Evolutionary conservation across 805 yeast species (phyloP), one percentile per base, ranked within the genome.

Genomic region (Huiozyma naganishii): DNA sequence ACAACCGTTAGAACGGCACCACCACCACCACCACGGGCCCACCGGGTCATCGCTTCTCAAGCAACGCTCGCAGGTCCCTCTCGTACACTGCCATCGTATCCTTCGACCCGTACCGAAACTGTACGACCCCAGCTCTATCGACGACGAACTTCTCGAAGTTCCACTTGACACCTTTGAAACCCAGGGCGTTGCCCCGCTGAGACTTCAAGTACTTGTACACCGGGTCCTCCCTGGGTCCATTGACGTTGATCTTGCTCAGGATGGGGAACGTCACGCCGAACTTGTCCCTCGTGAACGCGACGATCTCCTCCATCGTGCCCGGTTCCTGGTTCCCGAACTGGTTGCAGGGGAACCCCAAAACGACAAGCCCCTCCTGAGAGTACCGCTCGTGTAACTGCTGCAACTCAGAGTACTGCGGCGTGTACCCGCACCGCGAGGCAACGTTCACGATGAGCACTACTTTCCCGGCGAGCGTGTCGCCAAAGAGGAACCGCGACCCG

Each of bases 211-310:
- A 90, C 53, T 74, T 69, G 69, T 79, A 90, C 35, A 90, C 88
- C 12, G 90, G 85, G 56, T 83, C 87, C 27, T 85, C 79, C 38
- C 78, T 66, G 48, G 72, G 65, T 39, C 98, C 98, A 62, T 90
- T 90, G 52, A 92, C 97, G 36, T 88, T 87, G 46, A 87, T 64
- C 71, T 89, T 92, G 62, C 75, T 73, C 74, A 90, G 68, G 34
- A 90, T 73, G 13, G 96, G 96, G 80, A 90, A 90, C 27, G 83
- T 71, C 40, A 90, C 97, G 45, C 96, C 95, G 62, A 79, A 92
- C 70, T 86, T 88, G 55, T 78, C 39, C 36, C 73, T 65, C 65
- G 96, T 87, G 68, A 83, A 84, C 40, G 71, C 62, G 12, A 77
- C 78, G 52, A 86, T 85, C 54, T 84, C 88, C 44, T 78, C 74